phyloP scores from a whole-genome alignment of 2,329 filamentous ascomycete genomes.

The Metarhizium humberi region DNA sequence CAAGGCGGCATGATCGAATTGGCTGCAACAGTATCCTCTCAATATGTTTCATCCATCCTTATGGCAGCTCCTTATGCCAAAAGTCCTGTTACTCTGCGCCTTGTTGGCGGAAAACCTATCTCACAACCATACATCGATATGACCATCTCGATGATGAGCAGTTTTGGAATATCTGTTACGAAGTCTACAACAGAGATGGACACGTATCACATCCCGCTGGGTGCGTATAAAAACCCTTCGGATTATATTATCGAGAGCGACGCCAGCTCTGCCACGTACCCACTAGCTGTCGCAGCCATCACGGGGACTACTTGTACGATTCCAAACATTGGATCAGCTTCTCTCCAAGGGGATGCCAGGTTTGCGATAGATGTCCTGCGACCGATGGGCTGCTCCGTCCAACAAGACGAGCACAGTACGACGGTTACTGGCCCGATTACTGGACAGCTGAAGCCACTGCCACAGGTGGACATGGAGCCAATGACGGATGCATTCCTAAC shows the following conservation, averaged over 20 bases:
- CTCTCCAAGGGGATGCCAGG: constrained; percentile 86
- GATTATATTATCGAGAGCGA: constrained; percentile 94
- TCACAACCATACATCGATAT: constrained; percentile 97
- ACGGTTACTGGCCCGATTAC: constrained; percentile 81
- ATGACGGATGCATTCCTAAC: constrained; percentile 99
- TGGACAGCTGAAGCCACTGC: constrained; percentile 64
- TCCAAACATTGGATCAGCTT: constrained; percentile 88
- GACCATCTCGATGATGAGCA: constrained; percentile 95
- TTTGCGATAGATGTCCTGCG: constrained; percentile 84
- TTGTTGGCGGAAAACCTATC: constrained; percentile 95
- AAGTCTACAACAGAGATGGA: constrained; percentile 71
- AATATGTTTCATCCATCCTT: constrained; percentile 93
- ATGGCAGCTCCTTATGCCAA: constrained; percentile 98
- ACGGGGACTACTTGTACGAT: constrained; percentile 93
- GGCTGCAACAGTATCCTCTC: constrained; percentile 93
- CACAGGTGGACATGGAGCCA: constrained; percentile 92
- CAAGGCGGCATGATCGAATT: constrained; percentile 82
- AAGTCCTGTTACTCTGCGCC: constrained; percentile 76
- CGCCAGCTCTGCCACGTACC: constrained; percentile 95
- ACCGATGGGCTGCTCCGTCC: constrained; percentile 89
- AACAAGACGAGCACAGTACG: constrained; percentile 77
- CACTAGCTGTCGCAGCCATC: constrained; percentile 86
- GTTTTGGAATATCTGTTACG: constrained; percentile 76
- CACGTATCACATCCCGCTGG: constrained; percentile 88
- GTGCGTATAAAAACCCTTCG: constrained; percentile 69